A percentile compares a stretch with the other conserved stretches of the same genome.
phyloP scores from a whole-genome alignment of 2,329 filamentous ascomycete species.

The Dothistroma pini region DNA sequence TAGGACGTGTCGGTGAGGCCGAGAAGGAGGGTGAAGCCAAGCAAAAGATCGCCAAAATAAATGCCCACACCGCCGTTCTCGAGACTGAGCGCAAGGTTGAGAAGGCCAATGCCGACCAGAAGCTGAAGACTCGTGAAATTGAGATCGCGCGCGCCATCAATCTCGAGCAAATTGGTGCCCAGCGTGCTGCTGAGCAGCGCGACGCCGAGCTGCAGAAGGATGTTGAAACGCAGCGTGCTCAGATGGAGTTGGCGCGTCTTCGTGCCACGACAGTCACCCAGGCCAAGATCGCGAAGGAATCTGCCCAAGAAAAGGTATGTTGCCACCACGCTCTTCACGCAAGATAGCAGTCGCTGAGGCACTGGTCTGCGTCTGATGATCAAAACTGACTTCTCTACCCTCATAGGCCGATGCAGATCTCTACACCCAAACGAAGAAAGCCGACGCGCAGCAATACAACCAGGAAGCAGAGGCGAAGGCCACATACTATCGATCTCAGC shows the following conservation, averaged over 20 bases:
- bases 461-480: conserved; percentile 59
- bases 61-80: conserved; percentile 77
- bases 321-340: neutral
- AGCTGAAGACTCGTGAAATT: conserved; percentile 68
- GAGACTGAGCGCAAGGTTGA: conserved; percentile 83
- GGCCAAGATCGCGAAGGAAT: conserved; percentile 59
- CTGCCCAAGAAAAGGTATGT: conserved; percentile 15
- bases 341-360: neutral
- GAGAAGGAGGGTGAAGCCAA: conserved; percentile 76
- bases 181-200: conserved; percentile 66
- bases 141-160: conserved; percentile 70
- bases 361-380: conserved; percentile 40
- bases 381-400: neutral
- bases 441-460: conserved; percentile 55
- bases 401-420: conserved; percentile 52
- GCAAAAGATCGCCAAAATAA: conserved; percentile 82
- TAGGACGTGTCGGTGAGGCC: conserved; percentile 72
- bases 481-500: conserved; percentile 39
- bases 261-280: conserved; percentile 75
- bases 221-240: conserved; percentile 72
- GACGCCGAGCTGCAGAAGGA: conserved; percentile 78
- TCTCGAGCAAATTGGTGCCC: conserved; percentile 69
- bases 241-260: conserved; percentile 75
- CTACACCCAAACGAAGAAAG: conserved; percentile 50
- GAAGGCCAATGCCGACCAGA: conserved; percentile 71